These are phyloP conservation scores for Cymodocea nodosa DNA, from an alignment of 116 monocot species.

Conservation along the genomic window DNA sequence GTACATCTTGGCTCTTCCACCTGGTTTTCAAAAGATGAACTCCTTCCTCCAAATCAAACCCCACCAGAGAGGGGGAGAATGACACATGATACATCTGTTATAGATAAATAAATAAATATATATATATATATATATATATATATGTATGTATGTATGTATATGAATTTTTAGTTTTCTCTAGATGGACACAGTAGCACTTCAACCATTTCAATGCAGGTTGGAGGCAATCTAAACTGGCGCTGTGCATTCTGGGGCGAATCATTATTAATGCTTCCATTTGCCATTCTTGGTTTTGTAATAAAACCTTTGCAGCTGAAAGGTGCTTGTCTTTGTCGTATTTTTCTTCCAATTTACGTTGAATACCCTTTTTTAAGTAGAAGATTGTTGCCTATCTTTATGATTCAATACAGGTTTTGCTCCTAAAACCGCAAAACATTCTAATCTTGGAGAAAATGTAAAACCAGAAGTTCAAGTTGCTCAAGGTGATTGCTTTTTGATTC, in stretches of 20 bases:
- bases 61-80: too few species aligned
- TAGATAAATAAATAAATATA: too few species aligned
- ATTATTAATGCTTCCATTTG: conserved; percentile 96
- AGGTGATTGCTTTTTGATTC: neutral
- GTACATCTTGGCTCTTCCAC: too few species aligned
- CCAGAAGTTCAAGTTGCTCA: conserved; percentile 19
- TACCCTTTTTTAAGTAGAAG: neutral
- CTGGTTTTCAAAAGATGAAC: too few species aligned
- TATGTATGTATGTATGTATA: too few species aligned
- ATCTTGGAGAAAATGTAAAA: conserved; percentile 17
- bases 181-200: neutral
- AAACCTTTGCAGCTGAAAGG: conserved; percentile 87
- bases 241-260: conserved; percentile 85
- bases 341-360: neutral
- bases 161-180: neutral
- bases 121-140: too few species aligned
- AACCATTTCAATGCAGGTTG: conserved; percentile 46
- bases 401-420: conserved; percentile 52
- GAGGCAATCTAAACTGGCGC: conserved; percentile 68
- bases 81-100: too few species aligned
- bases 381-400: neutral
- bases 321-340: conserved; percentile 8
- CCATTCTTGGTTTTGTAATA: conserved; percentile 70
- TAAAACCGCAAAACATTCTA: conserved; percentile 15
- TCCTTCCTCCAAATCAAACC: too few species aligned